Conservation (phyloP, 2,329 filamentous ascomycete genomes). For the Fusarium globosum region DNA sequence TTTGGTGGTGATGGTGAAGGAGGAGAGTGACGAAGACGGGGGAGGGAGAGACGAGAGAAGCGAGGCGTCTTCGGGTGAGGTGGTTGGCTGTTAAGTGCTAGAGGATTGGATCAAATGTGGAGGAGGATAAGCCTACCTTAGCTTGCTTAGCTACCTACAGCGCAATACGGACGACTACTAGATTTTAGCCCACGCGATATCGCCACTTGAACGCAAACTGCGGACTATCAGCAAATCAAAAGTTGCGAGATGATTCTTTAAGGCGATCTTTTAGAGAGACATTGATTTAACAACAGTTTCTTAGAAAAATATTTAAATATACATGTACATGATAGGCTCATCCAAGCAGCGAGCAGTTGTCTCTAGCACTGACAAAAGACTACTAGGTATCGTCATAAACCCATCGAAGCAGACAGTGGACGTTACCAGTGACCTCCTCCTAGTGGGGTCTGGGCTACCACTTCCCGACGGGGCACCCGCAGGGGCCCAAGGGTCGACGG, state of each 20-base stretch:
- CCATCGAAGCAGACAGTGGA: slow-evolving; percentile 7
- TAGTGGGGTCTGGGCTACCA: slow-evolving; percentile 11
- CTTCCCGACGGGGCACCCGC: not conserved
- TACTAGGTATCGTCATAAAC: not conserved
- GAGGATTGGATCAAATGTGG: slow-evolving; percentile 29
- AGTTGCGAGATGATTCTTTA: not conserved
- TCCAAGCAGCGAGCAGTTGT: not conserved
- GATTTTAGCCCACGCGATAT: slow-evolving; percentile 34
- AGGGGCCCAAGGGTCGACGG: slow-evolving; percentile 14
- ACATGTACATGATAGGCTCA: not conserved
- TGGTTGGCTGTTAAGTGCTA: slow-evolving; percentile 12
- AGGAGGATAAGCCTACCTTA: slow-evolving; percentile 25
- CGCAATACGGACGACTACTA: not conserved
- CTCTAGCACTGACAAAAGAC: not conserved
- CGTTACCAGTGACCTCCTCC: not conserved
- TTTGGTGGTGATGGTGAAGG: slow-evolving; percentile 16
- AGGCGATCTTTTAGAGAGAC: not conserved
- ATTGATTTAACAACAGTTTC: not conserved
- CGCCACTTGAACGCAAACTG: slow-evolving; percentile 25
- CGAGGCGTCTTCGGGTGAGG: slow-evolving; percentile 3
- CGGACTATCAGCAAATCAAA: not conserved
- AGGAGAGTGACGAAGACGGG: slow-evolving; percentile 28
- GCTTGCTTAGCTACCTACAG: not conserved
- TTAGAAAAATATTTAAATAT: no score
- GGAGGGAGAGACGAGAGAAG: slow-evolving; percentile 28